Conservation (phyloP, 108 stramenopile species). For the Skeletonema tropicum region DNA sequence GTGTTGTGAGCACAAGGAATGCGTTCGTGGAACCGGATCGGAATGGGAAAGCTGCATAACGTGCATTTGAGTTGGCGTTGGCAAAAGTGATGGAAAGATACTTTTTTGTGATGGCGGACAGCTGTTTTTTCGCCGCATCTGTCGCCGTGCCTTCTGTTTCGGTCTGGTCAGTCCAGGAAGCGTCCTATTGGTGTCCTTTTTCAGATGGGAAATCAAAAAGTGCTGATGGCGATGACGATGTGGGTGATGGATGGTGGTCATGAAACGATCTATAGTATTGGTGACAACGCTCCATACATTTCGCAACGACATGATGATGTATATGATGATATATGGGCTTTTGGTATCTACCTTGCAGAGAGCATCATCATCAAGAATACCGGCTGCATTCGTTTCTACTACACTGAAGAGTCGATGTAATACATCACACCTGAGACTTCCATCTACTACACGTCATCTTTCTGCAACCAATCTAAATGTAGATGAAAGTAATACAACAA, state of each 20-base stretch:
- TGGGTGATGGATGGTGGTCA: too few relatives aligned
- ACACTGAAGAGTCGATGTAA: not conserved
- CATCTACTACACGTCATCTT: not conserved
- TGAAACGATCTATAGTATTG: too few relatives aligned
- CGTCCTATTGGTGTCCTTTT: not conserved
- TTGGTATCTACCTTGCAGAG: not conserved
- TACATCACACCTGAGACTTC: not conserved
- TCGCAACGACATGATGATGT: not conserved
- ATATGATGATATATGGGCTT: not conserved
- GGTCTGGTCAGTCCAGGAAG: not conserved
- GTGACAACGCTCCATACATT: not conserved
- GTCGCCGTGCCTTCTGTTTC: not conserved
- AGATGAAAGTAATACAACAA: not conserved
- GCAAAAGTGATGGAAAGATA: not conserved
- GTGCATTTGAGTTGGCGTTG: not conserved
- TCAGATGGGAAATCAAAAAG: too few relatives aligned
- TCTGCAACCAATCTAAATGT: not conserved
- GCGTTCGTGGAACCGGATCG: not conserved
- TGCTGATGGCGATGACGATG: too few relatives aligned
- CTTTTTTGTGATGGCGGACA: not conserved
- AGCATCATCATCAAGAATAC: not conserved
- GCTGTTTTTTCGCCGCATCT: not conserved
- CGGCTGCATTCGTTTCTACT: not conserved
- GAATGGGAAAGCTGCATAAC: not conserved
- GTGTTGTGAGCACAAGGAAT: not conserved